Base-by-base conservation (phyloP, 306 rosid species). In the Amphicarpaea edgeworthii region DNA sequence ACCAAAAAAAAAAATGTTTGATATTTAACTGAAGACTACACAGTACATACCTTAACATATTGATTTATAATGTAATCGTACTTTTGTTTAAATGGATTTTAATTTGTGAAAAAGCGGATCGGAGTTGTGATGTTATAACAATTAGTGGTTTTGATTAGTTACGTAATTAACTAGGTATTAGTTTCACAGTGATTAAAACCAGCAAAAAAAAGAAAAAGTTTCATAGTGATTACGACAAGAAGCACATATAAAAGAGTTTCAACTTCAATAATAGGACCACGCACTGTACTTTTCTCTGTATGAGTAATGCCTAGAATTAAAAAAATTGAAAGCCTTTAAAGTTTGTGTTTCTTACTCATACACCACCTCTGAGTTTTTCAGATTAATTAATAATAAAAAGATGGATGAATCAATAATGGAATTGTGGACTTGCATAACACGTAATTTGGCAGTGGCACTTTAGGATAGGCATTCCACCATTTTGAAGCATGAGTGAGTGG, bases 301-400 rank as follows among this genome's bases (percentile, higher is more conserved):
- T n/a, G n/a, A n/a, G n/a, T n/a, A n/a, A n/a, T 55, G 68, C 11
- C 16, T 15, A 75, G 0, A 11, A 76, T 38, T 76, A 34, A 53
- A 76, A 2, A 62, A 12, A n/a, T 40, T 47, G 55, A 6, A n/a
- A 30, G 7, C 12, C 10, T 24, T 51, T 40, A 12, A 65, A 41
- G 7, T 51, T 49, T 79, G 68, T 51, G n/a, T 41, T 19, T 75
- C 83, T 62, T 79, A 79, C 73, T 79, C 83, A 72, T 53, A 51
- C 26, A 17, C 37, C 82, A 79, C 73, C 73, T 47, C 15, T 26
- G 67, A 71, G 6, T 47, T 47, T 62, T 5, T 38, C 3, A 12
- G 28, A 12, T 62, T 38, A 79, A 71, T 26, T 12, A 79, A 61
- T 55, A 8, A 17, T 16, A 50, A 79, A 40, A n/a, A n/a, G n/a